Evolutionary conservation across 176 grass and related monocot genomes (phyloP), one percentile per base, ranked within the genome.

Genomic region (bread wheat (Triticum aestivum)): DNA sequence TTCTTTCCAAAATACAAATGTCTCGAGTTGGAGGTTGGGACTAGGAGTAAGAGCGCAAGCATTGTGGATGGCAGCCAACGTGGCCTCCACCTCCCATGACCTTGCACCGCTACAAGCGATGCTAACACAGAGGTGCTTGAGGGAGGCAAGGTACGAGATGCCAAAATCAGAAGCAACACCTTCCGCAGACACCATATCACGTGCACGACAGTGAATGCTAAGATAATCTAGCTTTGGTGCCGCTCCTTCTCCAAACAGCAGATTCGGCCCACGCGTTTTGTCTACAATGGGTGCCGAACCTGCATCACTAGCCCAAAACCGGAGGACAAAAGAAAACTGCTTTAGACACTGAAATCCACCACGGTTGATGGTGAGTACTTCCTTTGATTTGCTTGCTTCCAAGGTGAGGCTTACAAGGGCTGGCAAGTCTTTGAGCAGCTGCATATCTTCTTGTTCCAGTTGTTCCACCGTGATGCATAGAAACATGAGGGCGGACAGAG

Each of bases 181-280:
- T 41, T 41, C 39, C 8, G 39, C 39, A 41, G 39, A 41, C 9
- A 41, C 39, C 39, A 41, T 41, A 9, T 41, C 39, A 41, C 39
- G 39, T 6, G 51, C 56, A 15, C 23, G 20, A 3, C 13, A 79
- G 9, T 21, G 9, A 41, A 79, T 21, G 10, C n/a, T 6, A 59
- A 79, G 77, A 8, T 5, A 1, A 11, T 63, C 20, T 58, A 79
- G 56, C 56, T 79, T 79, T 24, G 56, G 56, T 56, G 39, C 39
- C 14, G 77, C 33, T 61, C 77, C 56, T 79, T 9, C 77, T 79
- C 62, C 56, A 79, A 79, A 79, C 30, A 63, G 5, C 21, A 39
- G 2, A 59, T 3, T 17, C 56, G 32, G 21, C 23, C 77, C 33
- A 79, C 32, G 18, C 34, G 3, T 61, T 79, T 1, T 58, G 27